Percentiles rank a stretch among this genome's conserved stretches.
phyloP scores from a whole-genome alignment of 208 protist genomes.

The Leishmania guyanensis region DNA sequence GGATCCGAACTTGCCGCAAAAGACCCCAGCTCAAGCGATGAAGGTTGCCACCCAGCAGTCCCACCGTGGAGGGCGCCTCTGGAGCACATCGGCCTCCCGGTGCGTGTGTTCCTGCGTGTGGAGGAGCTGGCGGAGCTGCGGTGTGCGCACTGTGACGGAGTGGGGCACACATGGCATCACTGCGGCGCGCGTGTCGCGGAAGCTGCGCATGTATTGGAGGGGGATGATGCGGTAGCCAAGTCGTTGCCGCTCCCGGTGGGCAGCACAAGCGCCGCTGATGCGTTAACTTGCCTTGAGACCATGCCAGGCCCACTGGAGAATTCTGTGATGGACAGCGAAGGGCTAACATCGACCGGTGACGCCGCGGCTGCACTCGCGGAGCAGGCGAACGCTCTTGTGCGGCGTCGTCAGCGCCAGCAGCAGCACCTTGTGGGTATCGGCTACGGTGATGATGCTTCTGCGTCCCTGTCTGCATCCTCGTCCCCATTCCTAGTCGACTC shows the following conservation, averaged over 20 bases:
- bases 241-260: not conserved
- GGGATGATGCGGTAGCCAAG: not conserved
- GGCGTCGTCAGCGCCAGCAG: conserved; percentile 7
- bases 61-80: not conserved
- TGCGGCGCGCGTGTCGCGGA: conserved; percentile 23
- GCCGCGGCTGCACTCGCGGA: conserved; percentile 22
- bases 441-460: not conserved
- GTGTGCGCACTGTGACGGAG: conserved; percentile 34
- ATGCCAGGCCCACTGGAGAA: not conserved
- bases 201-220: conserved; percentile 8
- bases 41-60: not conserved
- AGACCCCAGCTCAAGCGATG: not conserved
- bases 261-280: not conserved
- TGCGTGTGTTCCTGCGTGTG: conserved; percentile 35
- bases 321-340: conserved; percentile 21
- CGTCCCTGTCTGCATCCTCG: not conserved
- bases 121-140: conserved; percentile 37
- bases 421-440: not conserved
- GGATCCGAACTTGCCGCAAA: not conserved
- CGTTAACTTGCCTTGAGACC: no score
- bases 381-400: not conserved
- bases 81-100: not conserved
- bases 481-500: not conserved
- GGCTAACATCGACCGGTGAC: conserved; percentile 22
- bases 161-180: conserved; percentile 42